phyloP scores from a whole-genome alignment of 1,139 yeast species.

The Keqinozyma sinolaborantium region DNA sequence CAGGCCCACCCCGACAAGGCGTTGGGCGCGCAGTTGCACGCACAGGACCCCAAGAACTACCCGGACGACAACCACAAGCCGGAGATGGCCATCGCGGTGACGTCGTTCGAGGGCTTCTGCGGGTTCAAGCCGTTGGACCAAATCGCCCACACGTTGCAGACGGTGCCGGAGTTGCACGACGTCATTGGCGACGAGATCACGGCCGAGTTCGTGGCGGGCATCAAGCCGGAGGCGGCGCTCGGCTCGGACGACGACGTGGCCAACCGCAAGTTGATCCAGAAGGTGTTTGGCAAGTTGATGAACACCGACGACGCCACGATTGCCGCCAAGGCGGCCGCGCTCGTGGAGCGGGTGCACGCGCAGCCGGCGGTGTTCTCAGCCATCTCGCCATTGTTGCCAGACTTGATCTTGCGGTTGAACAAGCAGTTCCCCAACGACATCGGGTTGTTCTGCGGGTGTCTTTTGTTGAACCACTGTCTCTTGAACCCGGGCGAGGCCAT shows the following conservation, averaged over 20 bases:
- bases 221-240: conserved; percentile 40
- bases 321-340: conserved; percentile 48
- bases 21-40: conserved; percentile 73
- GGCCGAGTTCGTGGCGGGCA: conserved; percentile 47
- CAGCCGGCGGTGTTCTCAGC: conserved; percentile 47
- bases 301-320: conserved; percentile 61
- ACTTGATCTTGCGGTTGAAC: conserved; percentile 70
- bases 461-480: conserved; percentile 82
- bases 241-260: conserved; percentile 45
- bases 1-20: conserved; percentile 98
- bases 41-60: conserved; percentile 84
- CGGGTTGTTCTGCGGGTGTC: conserved; percentile 94
- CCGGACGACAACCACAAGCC: conserved; percentile 99
- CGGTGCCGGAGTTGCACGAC: conserved; percentile 71
- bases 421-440: conserved; percentile 89
- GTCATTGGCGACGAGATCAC: conserved; percentile 65
- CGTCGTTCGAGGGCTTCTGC: conserved; percentile 95
- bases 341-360: conserved; percentile 59
- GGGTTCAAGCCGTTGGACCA: conserved; percentile 91
- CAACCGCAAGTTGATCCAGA: conserved; percentile 66
- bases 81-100: conserved; percentile 97
- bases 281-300: conserved; percentile 81
- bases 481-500: conserved; percentile 93
- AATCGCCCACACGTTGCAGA: conserved; percentile 60
- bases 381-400: conserved; percentile 53